phyloP scores from a whole-genome alignment of 257 asterid species.

The Petrea volubilis region DNA sequence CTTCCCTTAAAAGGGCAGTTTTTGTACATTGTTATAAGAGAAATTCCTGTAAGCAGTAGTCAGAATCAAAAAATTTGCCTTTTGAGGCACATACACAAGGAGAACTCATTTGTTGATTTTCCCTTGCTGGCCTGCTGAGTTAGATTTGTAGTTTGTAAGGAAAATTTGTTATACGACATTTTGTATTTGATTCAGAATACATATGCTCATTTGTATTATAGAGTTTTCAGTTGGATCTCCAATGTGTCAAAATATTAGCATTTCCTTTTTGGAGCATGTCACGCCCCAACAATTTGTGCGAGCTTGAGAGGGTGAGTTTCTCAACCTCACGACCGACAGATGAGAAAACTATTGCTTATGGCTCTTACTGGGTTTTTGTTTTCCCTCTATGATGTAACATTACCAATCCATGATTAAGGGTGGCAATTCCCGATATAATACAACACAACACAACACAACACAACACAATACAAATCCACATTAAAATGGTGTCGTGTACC shows the following conservation, averaged over 20 bases:
- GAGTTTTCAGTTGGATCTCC: constrained; percentile 12
- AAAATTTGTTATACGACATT: constrained; percentile 12
- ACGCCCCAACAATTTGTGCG: no score
- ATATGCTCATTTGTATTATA: constrained; percentile 27
- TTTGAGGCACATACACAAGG: constrained; percentile 34
- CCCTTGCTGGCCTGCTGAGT: constrained; percentile 13
- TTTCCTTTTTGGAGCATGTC: neutral
- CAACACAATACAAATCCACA: no score
- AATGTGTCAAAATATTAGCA: neutral
- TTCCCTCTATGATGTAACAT: no score
- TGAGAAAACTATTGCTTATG: no score
- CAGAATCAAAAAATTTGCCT: constrained; percentile 35
- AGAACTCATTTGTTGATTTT: constrained; percentile 14
- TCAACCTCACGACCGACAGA: no score
- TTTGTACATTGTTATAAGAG: constrained; percentile 50
- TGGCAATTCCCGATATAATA: no score
- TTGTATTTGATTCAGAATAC: constrained; percentile 15
- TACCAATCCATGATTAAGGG: no score
- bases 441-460: no score
- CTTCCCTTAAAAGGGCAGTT: constrained; percentile 34
- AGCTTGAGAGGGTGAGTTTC: no score
- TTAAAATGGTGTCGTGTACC: no score
- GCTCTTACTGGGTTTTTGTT: no score
- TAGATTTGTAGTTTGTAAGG: constrained; percentile 12
- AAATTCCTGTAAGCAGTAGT: constrained; percentile 27